These are phyloP conservation scores for Suhomyces pyralidae DNA, from an alignment of 805 yeast genomes.

Conservation along the genomic window DNA sequence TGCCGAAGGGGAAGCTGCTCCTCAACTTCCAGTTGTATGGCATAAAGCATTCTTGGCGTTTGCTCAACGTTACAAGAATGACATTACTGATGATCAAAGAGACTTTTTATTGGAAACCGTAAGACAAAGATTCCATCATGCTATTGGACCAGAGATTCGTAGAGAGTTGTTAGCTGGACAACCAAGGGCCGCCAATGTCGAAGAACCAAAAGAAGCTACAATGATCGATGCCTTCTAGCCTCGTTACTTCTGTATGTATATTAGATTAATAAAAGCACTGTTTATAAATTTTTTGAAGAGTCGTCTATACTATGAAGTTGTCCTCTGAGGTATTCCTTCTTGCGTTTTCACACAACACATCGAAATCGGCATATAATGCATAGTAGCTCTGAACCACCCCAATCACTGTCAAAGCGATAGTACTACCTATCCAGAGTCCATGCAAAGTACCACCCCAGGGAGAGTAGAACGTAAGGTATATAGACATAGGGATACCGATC, in stretches of 20 bases:
- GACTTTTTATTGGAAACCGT: constrained; percentile 89
- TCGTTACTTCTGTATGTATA: constrained; percentile 5
- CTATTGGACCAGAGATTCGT: constrained; percentile 90
- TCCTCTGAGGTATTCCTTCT: constrained; percentile 29
- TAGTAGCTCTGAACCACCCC: constrained; percentile 44
- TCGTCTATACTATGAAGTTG: neutral
- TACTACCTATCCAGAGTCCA: constrained; percentile 61
- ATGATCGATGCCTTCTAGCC: constrained; percentile 39
- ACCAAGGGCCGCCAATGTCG: constrained; percentile 48
- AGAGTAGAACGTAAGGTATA: constrained; percentile 50
- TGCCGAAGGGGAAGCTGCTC: constrained; percentile 36
- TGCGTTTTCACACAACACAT: constrained; percentile 37
- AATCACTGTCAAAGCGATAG: constrained; percentile 50
- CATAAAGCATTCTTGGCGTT: constrained; percentile 93
- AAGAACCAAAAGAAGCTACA: constrained; percentile 27
- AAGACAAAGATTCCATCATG: constrained; percentile 83
- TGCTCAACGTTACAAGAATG: constrained; percentile 95
- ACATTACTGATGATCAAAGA: constrained; percentile 97
- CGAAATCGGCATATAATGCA: constrained; percentile 35
- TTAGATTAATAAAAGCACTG: neutral
- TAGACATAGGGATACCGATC: constrained; percentile 61
- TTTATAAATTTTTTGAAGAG: neutral
- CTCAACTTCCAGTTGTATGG: constrained; percentile 90
- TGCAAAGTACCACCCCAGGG: constrained; percentile 45
- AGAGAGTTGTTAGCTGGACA: constrained; percentile 88